phyloP scores from a whole-genome alignment of 2,329 filamentous ascomycete species.

The Alternaria sp. region DNA sequence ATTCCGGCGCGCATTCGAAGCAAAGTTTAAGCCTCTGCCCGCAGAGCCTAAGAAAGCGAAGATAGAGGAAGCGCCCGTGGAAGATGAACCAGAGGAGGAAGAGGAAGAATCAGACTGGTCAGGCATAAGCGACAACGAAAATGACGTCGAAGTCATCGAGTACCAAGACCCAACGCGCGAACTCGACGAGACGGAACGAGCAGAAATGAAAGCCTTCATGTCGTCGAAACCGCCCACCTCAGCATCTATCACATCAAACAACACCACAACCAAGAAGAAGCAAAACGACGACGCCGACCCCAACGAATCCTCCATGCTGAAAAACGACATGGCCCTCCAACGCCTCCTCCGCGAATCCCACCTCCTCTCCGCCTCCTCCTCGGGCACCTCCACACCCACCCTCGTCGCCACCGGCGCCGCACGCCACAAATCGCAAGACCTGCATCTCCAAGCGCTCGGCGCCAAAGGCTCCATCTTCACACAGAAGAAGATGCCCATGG shows the following conservation, averaged over 20 bases:
- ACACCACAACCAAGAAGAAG: constrained; percentile 25
- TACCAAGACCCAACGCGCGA: constrained; percentile 36
- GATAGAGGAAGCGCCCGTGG: constrained; percentile 32
- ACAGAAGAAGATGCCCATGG: constrained; percentile 89
- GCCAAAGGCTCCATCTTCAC: constrained; percentile 75
- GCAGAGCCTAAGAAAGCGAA: constrained; percentile 40
- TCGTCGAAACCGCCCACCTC: constrained; percentile 60
- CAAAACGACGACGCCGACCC: constrained; percentile 54
- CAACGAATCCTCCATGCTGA: constrained; percentile 71
- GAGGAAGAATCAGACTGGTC: constrained; percentile 65
- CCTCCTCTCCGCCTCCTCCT: constrained; percentile 69
- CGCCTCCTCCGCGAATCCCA: constrained; percentile 91
- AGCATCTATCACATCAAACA: constrained; percentile 22
- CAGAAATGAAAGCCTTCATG: constrained; percentile 81
- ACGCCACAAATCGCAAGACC: constrained; percentile 80
- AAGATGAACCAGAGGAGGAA: constrained; percentile 36
- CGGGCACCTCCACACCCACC: constrained; percentile 49
- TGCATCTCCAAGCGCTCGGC: constrained; percentile 82
- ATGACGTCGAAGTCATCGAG: constrained; percentile 54
- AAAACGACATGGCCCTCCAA: constrained; percentile 91
- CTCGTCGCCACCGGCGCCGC: constrained; percentile 67
- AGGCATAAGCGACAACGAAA: constrained; percentile 59
- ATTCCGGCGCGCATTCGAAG: constrained; percentile 85
- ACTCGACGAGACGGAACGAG: constrained; percentile 51
- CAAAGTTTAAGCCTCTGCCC: constrained; percentile 79